Percentiles rank a stretch among this genome's conserved stretches.
phyloP scores from a whole-genome alignment of 75 land plant genomes.

The Ceratopteris richardii region DNA sequence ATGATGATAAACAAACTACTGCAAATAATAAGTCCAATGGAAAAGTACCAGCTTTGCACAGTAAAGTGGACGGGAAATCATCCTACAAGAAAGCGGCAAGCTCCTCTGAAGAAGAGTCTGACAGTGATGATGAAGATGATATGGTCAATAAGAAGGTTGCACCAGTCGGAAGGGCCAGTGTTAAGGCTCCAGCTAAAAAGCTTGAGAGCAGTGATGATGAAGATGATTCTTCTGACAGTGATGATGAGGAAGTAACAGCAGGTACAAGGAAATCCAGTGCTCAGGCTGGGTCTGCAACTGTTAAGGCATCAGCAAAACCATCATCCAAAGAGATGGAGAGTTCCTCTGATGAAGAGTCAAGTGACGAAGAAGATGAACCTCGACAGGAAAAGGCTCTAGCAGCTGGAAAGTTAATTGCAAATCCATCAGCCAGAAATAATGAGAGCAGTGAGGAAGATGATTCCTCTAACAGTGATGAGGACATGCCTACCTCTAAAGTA shows the following conservation, averaged over 20 bases:
- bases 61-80: no score
- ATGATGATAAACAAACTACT: no score
- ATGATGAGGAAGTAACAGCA: conserved; percentile 7
- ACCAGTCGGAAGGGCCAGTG: not conserved
- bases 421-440: not conserved
- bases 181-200: not conserved
- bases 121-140: no score
- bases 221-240: conserved; percentile 14
- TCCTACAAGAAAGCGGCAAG: no score
- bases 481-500: no score
- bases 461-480: not conserved
- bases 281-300: not conserved
- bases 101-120: no score
- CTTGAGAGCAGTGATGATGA: conserved; percentile 19
- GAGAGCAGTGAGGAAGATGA: not conserved
- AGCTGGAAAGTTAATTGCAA: not conserved
- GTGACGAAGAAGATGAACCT: conserved; percentile 36
- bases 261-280: no score
- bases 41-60: no score
- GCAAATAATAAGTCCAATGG: no score
- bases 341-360: conserved; percentile 13
- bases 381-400: conserved; percentile 34
- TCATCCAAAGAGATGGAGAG: no score
- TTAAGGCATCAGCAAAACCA: no score
- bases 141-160: no score